Base-by-base conservation (phyloP, 768 basidiomycete species). In the Kwoniella bestiolae region DNA sequence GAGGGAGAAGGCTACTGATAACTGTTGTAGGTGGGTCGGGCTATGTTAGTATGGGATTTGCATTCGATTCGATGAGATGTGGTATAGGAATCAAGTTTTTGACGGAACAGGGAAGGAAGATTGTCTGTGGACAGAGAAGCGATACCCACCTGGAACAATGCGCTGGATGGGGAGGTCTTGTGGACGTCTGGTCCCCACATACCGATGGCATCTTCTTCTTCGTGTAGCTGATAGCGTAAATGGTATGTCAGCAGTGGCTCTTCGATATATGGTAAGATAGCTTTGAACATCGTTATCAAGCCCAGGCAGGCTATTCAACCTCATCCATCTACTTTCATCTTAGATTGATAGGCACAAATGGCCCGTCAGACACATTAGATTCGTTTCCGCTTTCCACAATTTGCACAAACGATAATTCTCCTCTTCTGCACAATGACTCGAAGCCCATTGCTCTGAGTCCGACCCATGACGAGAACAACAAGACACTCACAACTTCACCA, bases 111-210 rank as follows among this genome's bases (percentile, higher is more conserved):
- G 8, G 21, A 7, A 14, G 23, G 31, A 7, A 53, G 28, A 53
- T 11, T 47, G 23, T 47, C 6, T 6, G 21, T 47, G 8, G 8
- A 26, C 5, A 32, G n/a, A 5, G 51, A 6, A 28, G 9, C 25
- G 7, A 7, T 29, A 7, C 5, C 51, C 51, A 80, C 79, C 51
- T 76, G 71, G 44, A 74, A 57, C 38, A 80, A 56, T 66, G 81
- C 81, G 45, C 64, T 72, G 12, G 53, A 53, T 3, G 75, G 78
- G n/a, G 73, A 65, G 55, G 78, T 80, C 63, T 75, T 72, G 75
- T 81, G 79, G 9, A 77, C 78, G 59, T 83, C 83, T 25, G 83
- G 83, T 11, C 80, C 79, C 82, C 81, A 83, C 80, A 83, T 82
- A 7, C 77, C 75, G 28, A 82, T 76, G 6, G 77, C 69, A 68